A percentile compares a stretch with the other conserved stretches of the same genome.
Evolutionary conservation across 1,139 yeast species (phyloP).

Genomic region (Pichia norvegensis): DNA sequence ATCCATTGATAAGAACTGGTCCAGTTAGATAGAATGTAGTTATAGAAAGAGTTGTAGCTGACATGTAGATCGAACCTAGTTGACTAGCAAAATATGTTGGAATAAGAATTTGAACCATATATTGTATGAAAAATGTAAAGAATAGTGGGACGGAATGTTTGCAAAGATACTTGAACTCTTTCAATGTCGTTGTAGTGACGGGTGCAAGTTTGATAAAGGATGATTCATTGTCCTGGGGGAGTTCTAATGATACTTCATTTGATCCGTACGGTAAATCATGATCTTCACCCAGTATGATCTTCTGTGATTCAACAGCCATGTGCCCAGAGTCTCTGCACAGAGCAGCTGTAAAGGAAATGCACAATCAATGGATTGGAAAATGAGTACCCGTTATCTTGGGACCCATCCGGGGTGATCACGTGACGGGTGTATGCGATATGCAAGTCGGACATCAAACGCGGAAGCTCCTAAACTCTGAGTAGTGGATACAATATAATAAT

Average conservation of each 20-base stretch:
- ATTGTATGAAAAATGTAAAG: conserved; percentile 33
- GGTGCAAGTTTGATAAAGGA: background rate
- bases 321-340: too few relatives aligned
- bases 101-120: conserved; percentile 30
- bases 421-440: too few relatives aligned
- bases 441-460: too few relatives aligned
- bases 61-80: conserved; percentile 32
- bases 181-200: conserved; percentile 12
- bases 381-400: too few relatives aligned
- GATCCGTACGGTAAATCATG: background rate
- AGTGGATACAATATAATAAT: too few relatives aligned
- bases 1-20: conserved; percentile 35
- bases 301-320: too few relatives aligned
- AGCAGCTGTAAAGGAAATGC: too few relatives aligned
- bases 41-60: conserved; percentile 33
- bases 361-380: too few relatives aligned
- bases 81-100: conserved; percentile 33
- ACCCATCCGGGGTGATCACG: too few relatives aligned
- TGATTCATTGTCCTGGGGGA: background rate
- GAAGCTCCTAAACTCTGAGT: too few relatives aligned
- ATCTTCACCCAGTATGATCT: background rate
- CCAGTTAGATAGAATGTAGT: conserved; percentile 36
- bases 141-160: conserved; percentile 31
- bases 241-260: too few relatives aligned
- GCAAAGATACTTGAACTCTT: conserved; percentile 20